A percentile compares a stretch with the other conserved stretches of the same genome.
These are phyloP conservation scores for Dioscorea cayenensis DNA, from an alignment of 116 monocot genomes.

Conservation along the genomic window DNA sequence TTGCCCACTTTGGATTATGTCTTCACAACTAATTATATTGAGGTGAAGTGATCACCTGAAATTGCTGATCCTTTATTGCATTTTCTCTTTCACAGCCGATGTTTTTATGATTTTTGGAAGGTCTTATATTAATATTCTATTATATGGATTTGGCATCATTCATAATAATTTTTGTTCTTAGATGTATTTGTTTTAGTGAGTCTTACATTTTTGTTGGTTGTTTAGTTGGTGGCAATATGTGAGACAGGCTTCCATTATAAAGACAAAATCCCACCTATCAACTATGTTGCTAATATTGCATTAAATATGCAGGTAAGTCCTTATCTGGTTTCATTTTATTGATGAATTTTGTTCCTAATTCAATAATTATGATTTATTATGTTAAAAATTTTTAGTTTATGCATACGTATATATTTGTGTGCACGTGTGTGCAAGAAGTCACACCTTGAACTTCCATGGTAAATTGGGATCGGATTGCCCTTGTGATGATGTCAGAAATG, in stretches of 20 bases:
- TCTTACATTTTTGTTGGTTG: slow-evolving; percentile 11
- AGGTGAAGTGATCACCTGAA: no score
- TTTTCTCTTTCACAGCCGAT: no score
- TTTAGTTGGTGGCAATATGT: slow-evolving; percentile 72
- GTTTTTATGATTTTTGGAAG: no score
- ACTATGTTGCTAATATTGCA: slow-evolving; percentile 57
- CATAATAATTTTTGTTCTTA: not conserved
- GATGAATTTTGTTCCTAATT: not conserved
- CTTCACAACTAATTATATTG: no score
- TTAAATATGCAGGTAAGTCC: slow-evolving; percentile 71
- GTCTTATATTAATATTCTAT: not conserved
- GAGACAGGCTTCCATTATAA: slow-evolving; percentile 83
- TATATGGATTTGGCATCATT: not conserved
- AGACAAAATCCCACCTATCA: slow-evolving; percentile 63
- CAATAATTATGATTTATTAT: not conserved
- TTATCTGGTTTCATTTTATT: not conserved
- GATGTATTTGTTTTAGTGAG: not conserved
- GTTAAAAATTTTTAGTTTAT: not conserved
- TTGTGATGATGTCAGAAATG: no score
- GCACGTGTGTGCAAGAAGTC: no score
- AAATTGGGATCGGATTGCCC: no score
- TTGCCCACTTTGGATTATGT: no score
- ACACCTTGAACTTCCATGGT: no score
- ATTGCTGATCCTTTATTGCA: no score
- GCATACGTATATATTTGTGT: no score